phyloP scores from a whole-genome alignment of 2,329 filamentous ascomycete species.

The Phaeophleospora eucalypticola region DNA sequence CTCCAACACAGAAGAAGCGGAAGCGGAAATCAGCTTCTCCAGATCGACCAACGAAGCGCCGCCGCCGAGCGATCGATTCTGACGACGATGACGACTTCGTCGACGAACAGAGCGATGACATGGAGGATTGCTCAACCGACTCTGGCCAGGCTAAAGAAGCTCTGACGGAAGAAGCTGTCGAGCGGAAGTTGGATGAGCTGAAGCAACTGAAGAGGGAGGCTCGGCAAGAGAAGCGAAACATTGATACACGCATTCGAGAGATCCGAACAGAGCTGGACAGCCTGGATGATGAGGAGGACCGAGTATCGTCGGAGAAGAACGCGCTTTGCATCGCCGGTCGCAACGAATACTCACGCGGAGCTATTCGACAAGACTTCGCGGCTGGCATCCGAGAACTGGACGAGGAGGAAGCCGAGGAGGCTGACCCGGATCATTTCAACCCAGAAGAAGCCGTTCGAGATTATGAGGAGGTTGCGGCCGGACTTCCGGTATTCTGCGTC shows the following conservation, averaged over 20 bases:
- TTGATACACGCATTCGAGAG: conserved; percentile 32
- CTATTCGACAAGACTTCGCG: conserved; percentile 58
- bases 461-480: conserved; percentile 54
- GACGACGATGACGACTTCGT: conserved; percentile 26
- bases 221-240: conserved; percentile 21
- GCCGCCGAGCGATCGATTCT: conserved; percentile 19
- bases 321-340: conserved; percentile 51
- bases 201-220: conserved; percentile 40
- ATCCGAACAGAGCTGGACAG: conserved; percentile 28
- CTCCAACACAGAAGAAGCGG: conserved; percentile 28
- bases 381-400: conserved; percentile 58
- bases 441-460: conserved; percentile 53
- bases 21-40: conserved; percentile 32
- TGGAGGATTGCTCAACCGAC: not conserved
- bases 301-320: conserved; percentile 35
- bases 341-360: conserved; percentile 53
- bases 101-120: not conserved
- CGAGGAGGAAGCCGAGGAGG: conserved; percentile 50
- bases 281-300: conserved; percentile 29
- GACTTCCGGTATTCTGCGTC: conserved; percentile 62
- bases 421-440: conserved; percentile 53
- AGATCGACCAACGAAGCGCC: conserved; percentile 9
- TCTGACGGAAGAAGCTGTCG: conserved; percentile 40
- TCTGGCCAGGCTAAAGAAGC: conserved; percentile 24
- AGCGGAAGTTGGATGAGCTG: conserved; percentile 43